Conservation (phyloP, 2,329 filamentous ascomycete species). For the Byssothecium circinans region DNA sequence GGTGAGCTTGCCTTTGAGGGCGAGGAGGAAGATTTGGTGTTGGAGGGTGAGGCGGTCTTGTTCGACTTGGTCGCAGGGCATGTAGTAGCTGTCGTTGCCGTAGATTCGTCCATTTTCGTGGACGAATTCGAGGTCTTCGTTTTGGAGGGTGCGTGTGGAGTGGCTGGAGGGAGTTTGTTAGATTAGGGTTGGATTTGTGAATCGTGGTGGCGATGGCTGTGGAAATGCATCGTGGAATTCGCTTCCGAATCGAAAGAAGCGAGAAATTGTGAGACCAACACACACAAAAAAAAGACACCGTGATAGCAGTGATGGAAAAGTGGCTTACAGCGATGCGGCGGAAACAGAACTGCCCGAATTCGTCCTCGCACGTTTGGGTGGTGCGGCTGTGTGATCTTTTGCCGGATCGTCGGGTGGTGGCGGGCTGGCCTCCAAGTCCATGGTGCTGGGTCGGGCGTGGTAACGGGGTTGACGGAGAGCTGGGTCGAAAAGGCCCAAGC, state of each 20-base stretch:
- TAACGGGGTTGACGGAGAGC: conserved; percentile 17
- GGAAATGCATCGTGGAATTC: background rate
- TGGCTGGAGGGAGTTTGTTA: conserved; percentile 19
- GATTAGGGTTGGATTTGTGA: background rate
- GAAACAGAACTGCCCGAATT: conserved; percentile 38
- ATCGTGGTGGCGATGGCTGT: background rate
- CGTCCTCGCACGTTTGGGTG: conserved; percentile 36
- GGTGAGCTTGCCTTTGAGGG: conserved; percentile 40
- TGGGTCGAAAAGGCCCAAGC: conserved; percentile 1
- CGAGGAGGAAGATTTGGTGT: conserved; percentile 62
- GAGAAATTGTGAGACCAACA: background rate
- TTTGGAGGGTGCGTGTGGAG: conserved; percentile 43
- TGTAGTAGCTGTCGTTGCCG: conserved; percentile 64
- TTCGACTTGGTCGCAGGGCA: conserved; percentile 68
- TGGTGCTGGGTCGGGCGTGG: conserved; percentile 34
- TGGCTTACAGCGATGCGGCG: conserved; percentile 37
- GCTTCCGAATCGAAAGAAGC: background rate
- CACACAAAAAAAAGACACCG: background rate
- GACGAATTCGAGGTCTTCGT: conserved; percentile 57
- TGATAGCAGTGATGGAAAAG: conserved; percentile 3
- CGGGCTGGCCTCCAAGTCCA: conserved; percentile 32
- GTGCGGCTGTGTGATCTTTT: conserved; percentile 38
- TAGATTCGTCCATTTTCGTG: conserved; percentile 63
- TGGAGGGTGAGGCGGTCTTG: conserved; percentile 64
- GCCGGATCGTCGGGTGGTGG: conserved; percentile 41